phyloP scores from a whole-genome alignment of 805 yeast species.

The Spathaspora passalidarum region DNA sequence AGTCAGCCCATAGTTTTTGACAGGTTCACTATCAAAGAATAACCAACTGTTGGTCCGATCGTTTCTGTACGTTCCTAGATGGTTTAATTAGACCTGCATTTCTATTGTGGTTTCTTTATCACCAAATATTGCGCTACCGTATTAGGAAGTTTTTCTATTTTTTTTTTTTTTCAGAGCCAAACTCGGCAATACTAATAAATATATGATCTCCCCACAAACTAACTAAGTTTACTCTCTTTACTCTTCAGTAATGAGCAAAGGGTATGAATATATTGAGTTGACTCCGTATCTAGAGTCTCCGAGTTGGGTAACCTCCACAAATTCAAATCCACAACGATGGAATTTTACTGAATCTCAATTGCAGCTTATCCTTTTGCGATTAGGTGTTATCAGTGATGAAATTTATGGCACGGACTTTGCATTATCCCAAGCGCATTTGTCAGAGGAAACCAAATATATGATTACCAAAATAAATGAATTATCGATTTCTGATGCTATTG shows the following conservation, averaged over 20 bases:
- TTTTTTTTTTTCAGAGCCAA: no score
- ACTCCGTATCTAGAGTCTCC: constrained; percentile 4
- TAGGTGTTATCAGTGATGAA: constrained; percentile 25
- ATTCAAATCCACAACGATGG: background rate
- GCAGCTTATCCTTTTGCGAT: constrained; percentile 16
- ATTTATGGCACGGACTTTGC: constrained; percentile 4
- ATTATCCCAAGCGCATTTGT: constrained; percentile 1
- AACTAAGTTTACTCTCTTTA: background rate
- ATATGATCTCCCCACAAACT: background rate
- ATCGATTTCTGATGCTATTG: constrained; percentile 21
- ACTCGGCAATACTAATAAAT: no score
- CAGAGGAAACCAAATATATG: constrained; percentile 22
- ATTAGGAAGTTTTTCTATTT: no score
- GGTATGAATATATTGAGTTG: constrained; percentile 16
- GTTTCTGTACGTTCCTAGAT: no score
- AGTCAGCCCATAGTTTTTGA: background rate
- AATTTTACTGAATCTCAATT: constrained; percentile 9
- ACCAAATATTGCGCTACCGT: no score
- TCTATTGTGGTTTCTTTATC: no score
- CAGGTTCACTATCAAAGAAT: no score
- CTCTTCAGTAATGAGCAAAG: background rate
- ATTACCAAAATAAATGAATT: constrained; percentile 25
- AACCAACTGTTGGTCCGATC: no score
- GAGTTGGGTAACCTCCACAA: constrained; percentile 1
- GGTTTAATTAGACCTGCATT: no score